Conservation (phyloP, 495 filamentous ascomycete genomes). For the Pyrenula aspistea region DNA sequence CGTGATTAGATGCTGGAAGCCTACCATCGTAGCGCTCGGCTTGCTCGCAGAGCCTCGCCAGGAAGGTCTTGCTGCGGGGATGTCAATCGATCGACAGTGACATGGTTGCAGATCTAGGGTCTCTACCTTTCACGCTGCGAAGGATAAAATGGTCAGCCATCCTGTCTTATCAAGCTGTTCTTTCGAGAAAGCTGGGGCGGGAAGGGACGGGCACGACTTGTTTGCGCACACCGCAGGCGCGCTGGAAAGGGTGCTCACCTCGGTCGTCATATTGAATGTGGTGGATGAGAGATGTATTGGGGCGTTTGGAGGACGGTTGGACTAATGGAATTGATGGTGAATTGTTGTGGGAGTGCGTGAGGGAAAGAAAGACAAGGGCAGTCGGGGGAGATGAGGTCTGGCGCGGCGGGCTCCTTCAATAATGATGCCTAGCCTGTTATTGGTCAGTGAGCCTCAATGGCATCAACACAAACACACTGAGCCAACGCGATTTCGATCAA, state of each 20-base stretch:
- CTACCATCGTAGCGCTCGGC: slow-evolving; percentile 98
- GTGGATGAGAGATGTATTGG: neutral
- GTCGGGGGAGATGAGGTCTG: slow-evolving; percentile 2
- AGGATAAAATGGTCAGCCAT: slow-evolving; percentile 13
- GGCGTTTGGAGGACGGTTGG: neutral
- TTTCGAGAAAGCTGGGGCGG: slow-evolving; percentile 13
- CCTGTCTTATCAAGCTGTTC: slow-evolving; percentile 11
- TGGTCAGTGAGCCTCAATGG: too few relatives aligned
- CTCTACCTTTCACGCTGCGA: slow-evolving; percentile 77
- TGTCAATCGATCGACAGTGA: slow-evolving; percentile 13
- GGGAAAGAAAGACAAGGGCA: neutral
- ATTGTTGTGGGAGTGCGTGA: neutral
- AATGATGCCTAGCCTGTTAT: neutral
- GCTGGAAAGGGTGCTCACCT: slow-evolving; percentile 38
- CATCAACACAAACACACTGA: too few relatives aligned
- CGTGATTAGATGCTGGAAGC: slow-evolving; percentile 11
- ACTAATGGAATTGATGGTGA: neutral
- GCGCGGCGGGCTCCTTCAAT: neutral
- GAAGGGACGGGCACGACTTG: slow-evolving; percentile 10
- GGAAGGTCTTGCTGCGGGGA: slow-evolving; percentile 91
- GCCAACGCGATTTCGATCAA: too few relatives aligned
- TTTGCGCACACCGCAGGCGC: slow-evolving; percentile 1
- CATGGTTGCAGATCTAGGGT: slow-evolving; percentile 11
- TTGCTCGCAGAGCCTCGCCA: slow-evolving; percentile 99
- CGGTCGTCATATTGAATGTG: slow-evolving; percentile 46